Evolutionary conservation across 2,329 filamentous ascomycete species (phyloP).

Genomic region (Fusarium anguioides): DNA sequence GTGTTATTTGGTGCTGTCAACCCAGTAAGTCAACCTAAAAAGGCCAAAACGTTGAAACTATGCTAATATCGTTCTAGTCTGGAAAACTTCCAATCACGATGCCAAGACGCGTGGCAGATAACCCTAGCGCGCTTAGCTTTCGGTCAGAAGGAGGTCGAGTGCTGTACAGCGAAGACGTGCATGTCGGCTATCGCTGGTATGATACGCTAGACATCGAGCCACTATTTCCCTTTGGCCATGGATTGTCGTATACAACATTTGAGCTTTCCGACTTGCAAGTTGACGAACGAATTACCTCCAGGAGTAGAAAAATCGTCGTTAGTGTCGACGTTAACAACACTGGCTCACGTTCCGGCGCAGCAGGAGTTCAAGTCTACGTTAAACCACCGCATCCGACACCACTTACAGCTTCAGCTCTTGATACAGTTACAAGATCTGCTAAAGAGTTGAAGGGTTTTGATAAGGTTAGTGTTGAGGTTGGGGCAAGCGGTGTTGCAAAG

Average conservation of each 20-base stretch:
- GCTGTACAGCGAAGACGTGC: background rate
- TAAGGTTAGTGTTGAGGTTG: background rate
- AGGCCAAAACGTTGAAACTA: too few species aligned
- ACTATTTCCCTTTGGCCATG: background rate
- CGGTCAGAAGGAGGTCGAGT: background rate
- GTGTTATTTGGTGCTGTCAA: background rate
- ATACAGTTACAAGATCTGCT: background rate
- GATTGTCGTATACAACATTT: background rate
- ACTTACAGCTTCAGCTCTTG: background rate
- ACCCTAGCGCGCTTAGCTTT: background rate
- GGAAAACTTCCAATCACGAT: background rate
- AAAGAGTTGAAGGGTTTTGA: slow-evolving; percentile 2
- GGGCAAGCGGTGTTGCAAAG: accelerated
- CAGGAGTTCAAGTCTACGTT: background rate
- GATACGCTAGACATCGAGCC: background rate
- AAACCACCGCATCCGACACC: background rate
- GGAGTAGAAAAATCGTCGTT: background rate
- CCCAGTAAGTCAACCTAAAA: background rate
- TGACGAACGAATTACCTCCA: accelerated
- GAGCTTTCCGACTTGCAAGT: background rate
- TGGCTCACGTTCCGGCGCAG: background rate
- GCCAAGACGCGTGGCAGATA: background rate
- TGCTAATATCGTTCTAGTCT: background rate
- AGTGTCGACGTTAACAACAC: background rate
- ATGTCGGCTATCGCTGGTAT: slow-evolving; percentile 14